phyloP scores from a whole-genome alignment of 352 stramenopile species.

The Phytophthora quininea region DNA sequence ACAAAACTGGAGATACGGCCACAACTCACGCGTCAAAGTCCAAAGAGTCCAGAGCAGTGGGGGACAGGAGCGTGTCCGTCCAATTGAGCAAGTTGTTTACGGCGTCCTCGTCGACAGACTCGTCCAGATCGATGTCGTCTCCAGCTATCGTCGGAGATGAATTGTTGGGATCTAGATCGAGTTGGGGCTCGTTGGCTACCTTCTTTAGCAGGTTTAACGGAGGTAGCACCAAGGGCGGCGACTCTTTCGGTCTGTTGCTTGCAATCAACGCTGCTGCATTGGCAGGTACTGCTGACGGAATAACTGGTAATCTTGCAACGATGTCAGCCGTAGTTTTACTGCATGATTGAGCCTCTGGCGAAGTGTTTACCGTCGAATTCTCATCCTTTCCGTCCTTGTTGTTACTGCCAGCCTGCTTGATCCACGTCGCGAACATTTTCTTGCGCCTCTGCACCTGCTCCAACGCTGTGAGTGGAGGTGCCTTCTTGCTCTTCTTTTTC shows the following conservation, averaged over 20 bases:
- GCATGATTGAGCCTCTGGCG: slow-evolving; percentile 1
- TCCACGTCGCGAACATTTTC: slow-evolving; percentile 78
- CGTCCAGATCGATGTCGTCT: slow-evolving; percentile 48
- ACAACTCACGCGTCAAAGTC: slow-evolving; percentile 38
- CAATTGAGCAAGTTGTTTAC: slow-evolving; percentile 82
- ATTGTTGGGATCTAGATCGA: slow-evolving; percentile 2
- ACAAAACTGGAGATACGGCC: slow-evolving; percentile 10
- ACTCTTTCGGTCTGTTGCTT: slow-evolving; percentile 1
- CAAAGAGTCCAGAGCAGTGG: slow-evolving; percentile 48
- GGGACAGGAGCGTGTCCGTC: slow-evolving; percentile 72
- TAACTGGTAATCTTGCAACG: slow-evolving; percentile 30
- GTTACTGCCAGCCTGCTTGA: slow-evolving; percentile 42
- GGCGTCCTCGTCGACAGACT: slow-evolving; percentile 78
- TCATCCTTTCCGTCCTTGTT: slow-evolving; percentile 8
- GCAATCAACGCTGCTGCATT: slow-evolving; percentile 23
- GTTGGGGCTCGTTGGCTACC: neutral
- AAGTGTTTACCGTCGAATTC: slow-evolving; percentile 8
- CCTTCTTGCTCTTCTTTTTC: slow-evolving; percentile 48
- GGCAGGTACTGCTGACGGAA: slow-evolving; percentile 23
- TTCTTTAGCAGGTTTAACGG: slow-evolving; percentile 6
- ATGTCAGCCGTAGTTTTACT: neutral
- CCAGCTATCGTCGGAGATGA: slow-evolving; percentile 6
- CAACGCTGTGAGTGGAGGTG: slow-evolving; percentile 37
- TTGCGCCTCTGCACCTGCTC: slow-evolving; percentile 73
- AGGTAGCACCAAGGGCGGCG: slow-evolving; percentile 14